Percentiles rank a stretch among this genome's conserved stretches.
Conservation (phyloP, 2,329 filamentous ascomycete species). For the Tolypocladium album region DNA sequence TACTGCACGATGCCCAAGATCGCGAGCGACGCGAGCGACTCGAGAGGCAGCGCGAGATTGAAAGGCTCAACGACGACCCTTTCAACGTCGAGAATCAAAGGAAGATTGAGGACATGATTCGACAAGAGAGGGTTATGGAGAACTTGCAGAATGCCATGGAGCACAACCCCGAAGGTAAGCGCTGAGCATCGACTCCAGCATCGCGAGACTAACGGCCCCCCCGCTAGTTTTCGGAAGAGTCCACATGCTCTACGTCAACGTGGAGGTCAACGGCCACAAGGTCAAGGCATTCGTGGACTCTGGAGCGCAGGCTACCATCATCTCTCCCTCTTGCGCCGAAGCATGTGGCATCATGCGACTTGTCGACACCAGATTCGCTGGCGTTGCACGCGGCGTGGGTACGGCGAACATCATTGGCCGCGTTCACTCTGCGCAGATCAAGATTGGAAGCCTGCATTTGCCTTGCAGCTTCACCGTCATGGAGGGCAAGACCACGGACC, state of each 20-base stretch:
- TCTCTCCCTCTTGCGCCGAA: conserved; percentile 89
- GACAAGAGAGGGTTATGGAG: conserved; percentile 86
- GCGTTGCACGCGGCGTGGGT: conserved; percentile 85
- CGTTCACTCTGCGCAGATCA: conserved; percentile 91
- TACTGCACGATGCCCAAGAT: conserved; percentile 57
- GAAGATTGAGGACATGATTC: conserved; percentile 94
- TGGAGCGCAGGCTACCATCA: conserved; percentile 94
- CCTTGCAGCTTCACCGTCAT: conserved; percentile 98
- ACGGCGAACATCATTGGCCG: conserved; percentile 91
- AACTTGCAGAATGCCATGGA: conserved; percentile 96
- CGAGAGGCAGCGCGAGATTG: conserved; percentile 74
- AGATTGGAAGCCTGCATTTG: conserved; percentile 77
- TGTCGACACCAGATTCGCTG: conserved; percentile 84
- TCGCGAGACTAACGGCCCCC: conserved; percentile 3
- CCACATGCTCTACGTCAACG: conserved; percentile 91
- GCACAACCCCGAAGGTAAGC: conserved; percentile 86
- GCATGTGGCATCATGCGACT: conserved; percentile 92
- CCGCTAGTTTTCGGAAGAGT: conserved; percentile 78
- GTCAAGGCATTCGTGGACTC: conserved; percentile 97
- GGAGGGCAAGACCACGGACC: conserved; percentile 94
- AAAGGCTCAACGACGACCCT: conserved; percentile 80
- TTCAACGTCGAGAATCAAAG: conserved; percentile 88
- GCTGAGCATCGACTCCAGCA: neutral
- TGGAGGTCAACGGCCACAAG: conserved; percentile 84
- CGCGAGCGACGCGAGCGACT: conserved; percentile 62